Evolutionary conservation across 208 protist species (phyloP).

Genomic region (Trichomonas tenax): DNA sequence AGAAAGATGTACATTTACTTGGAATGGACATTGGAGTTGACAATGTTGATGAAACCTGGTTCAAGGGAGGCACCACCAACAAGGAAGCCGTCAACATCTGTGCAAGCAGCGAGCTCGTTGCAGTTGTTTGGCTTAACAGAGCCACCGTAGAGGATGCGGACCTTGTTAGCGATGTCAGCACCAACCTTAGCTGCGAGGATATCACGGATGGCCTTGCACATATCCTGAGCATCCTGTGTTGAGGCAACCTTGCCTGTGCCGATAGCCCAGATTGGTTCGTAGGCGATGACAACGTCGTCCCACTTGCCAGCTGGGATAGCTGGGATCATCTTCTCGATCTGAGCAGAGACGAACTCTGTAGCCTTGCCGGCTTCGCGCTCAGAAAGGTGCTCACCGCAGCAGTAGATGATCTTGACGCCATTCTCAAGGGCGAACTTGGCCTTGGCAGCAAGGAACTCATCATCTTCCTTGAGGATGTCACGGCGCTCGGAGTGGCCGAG

Average conservation of each 20-base stretch:
- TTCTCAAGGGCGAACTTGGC: neutral
- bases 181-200: neutral
- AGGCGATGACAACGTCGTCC: constrained; percentile 35
- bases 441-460: constrained; percentile 28
- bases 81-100: constrained; percentile 40
- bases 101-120: neutral
- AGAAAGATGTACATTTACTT: neutral
- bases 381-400: constrained; percentile 29
- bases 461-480: constrained; percentile 29
- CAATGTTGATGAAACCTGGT: neutral
- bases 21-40: neutral
- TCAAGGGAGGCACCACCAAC: constrained; percentile 42
- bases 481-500: constrained; percentile 36
- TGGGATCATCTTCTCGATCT: constrained; percentile 24
- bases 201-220: constrained; percentile 17
- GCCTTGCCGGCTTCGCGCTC: constrained; percentile 28
- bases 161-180: constrained; percentile 30
- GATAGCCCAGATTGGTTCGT: constrained; percentile 43
- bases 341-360: constrained; percentile 23
- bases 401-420: constrained; percentile 25
- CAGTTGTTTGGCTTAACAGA: constrained; percentile 34
- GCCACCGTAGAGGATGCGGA: constrained; percentile 37
- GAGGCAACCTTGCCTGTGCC: constrained; percentile 34
- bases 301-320: constrained; percentile 18
- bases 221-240: constrained; percentile 27